phyloP scores from a whole-genome alignment of 352 stramenopile species.

The Pythium oligandrum region DNA sequence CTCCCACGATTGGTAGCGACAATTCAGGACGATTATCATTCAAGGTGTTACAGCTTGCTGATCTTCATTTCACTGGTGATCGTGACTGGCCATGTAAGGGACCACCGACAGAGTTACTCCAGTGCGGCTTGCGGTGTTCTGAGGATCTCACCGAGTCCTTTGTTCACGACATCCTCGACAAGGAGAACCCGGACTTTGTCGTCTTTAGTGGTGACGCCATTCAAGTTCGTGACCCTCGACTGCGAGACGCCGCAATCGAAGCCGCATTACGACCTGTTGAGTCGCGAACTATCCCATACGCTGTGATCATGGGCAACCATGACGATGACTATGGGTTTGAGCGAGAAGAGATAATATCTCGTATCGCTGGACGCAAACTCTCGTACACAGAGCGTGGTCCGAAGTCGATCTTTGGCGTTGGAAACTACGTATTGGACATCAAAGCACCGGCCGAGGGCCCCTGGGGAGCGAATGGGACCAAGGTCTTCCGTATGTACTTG shows the following conservation, averaged over 20 bases:
- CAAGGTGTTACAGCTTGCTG: conserved; percentile 52
- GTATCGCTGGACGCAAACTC: conserved; percentile 28
- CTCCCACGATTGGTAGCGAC: neutral
- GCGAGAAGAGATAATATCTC: conserved; percentile 37
- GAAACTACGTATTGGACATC: conserved; percentile 53
- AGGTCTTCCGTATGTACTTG: conserved; percentile 62
- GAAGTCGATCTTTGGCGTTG: conserved; percentile 27
- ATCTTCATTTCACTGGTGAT: conserved; percentile 53
- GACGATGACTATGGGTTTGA: conserved; percentile 41
- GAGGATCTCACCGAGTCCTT: conserved; percentile 40
- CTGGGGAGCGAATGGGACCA: conserved; percentile 23
- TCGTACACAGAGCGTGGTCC: conserved; percentile 43
- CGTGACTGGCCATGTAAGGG: conserved; percentile 22
- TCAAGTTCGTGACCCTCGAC: conserved; percentile 12
- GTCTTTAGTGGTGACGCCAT: conserved; percentile 56
- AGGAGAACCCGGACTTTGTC: conserved; percentile 49
- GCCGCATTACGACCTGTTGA: conserved; percentile 32
- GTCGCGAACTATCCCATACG: conserved; percentile 38
- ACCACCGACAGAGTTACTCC: conserved; percentile 9
- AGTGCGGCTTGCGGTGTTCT: conserved; percentile 20
- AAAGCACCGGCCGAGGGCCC: conserved; percentile 22
- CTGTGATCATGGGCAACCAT: conserved; percentile 61
- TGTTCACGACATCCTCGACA: conserved; percentile 41
- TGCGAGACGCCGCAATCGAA: conserved; percentile 32
- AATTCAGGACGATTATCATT: conserved; percentile 23